Evolutionary conservation across 768 basidiomycete genomes (phyloP), one percentile per base, ranked within the genome.

Genomic region (Phlegmacium glaucopus): DNA sequence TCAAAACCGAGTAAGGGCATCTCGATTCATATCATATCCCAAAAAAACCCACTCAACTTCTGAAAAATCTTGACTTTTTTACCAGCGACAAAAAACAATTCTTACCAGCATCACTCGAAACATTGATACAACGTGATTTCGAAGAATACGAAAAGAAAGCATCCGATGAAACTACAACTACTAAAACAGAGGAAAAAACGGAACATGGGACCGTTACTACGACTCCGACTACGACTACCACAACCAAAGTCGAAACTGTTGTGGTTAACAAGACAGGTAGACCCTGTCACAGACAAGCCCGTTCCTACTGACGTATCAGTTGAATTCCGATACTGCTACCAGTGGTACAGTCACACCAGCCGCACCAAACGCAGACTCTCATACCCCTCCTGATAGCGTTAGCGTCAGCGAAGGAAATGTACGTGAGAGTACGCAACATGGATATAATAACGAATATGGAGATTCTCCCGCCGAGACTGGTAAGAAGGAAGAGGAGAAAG

Each of bases 81-180:
- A 3, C 8, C 39, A 64, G 63, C 12, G 42, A 53, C 34, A 62
- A 72, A 50, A 37, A 58, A 16, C 59, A 57, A 7, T 64, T 64
- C 50, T 52, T 75, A 2, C 71, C 72, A 0, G 64, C 63, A 3
- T 58, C 66, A 4, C 59, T 74, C 16, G 54, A 68, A 9, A 51
- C 60, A 0, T 61, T 74, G 6, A 66, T 72, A 17, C 65, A 67
- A 17, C 50, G 60, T 11, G 72, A 74, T 50, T 55, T 69, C 30
- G 56, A 61, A n/a, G 63, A 67, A 32, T 61, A 67, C 30, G 61
- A 69, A 45, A 61, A 64, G 50, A 57, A 66, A 38, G 60, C 59
- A 41, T 50, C 59, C 26, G 54, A 52, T 9, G 56, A 52, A 16
- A 51, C 57, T 15, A 53, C 43, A 5, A 61, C 57, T 6, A 56